These are phyloP conservation scores for Colletotrichum magnum DNA, from an alignment of 2,329 filamentous ascomycete species.

Conservation along the genomic window DNA sequence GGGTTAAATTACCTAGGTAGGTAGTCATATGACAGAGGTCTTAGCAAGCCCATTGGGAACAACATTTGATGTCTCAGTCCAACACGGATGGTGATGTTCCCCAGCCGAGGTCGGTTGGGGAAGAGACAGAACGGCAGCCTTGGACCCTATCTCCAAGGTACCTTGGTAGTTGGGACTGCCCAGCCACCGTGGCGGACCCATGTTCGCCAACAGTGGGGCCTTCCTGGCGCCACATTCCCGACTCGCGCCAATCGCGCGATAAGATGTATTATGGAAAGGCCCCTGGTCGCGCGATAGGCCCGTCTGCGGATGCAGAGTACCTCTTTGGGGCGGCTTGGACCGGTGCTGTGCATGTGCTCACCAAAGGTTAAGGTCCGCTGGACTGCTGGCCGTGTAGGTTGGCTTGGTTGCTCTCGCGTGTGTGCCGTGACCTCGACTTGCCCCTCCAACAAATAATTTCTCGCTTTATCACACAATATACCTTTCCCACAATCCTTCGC, in stretches of 20 bases:
- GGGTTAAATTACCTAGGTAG: too few relatives aligned
- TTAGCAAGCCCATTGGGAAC: too few relatives aligned
- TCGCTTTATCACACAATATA: constrained; percentile 14
- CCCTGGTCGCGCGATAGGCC: constrained; percentile 29
- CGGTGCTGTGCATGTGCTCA: constrained; percentile 38
- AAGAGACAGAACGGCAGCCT: too few relatives aligned
- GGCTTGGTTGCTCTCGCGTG: constrained; percentile 20
- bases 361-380: not conserved
- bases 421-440: constrained; percentile 35
- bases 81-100: too few relatives aligned
- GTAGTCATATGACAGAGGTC: too few relatives aligned
- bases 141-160: too few relatives aligned
- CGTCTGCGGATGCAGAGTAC: constrained; percentile 1
- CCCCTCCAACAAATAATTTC: constrained; percentile 39
- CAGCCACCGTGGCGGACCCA: constrained; percentile 37
- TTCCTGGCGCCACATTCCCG: constrained; percentile 27
- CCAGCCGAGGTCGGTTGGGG: too few relatives aligned
- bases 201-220: not conserved
- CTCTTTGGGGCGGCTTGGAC: constrained; percentile 21
- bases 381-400: constrained; percentile 1
- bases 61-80: too few relatives aligned
- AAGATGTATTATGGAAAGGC: constrained; percentile 19
- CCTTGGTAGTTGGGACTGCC: constrained; percentile 18
- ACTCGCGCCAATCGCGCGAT: constrained; percentile 38
- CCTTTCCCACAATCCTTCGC: constrained; percentile 8